Evolutionary conservation across 495 filamentous ascomycete species (phyloP).

Genomic region (Podospora didyma): DNA sequence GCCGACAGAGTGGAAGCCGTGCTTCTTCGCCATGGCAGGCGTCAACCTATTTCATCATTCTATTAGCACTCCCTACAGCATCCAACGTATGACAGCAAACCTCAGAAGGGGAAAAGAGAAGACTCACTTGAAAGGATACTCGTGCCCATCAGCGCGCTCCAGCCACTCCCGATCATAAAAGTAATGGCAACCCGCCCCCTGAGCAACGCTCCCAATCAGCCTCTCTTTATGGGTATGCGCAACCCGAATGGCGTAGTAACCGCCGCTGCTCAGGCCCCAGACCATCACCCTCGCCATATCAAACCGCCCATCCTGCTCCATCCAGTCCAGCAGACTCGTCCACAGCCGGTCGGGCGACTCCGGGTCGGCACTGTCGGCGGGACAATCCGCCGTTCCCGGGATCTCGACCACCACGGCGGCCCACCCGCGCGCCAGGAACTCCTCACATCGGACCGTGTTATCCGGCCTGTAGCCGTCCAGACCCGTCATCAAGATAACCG

Average conservation of each 20-base stretch:
- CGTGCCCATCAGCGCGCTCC: slow-evolving; percentile 61
- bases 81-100: background rate
- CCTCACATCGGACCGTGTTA: slow-evolving; percentile 66
- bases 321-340: slow-evolving; percentile 64
- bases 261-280: slow-evolving; percentile 73
- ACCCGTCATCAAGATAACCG: slow-evolving; percentile 68
- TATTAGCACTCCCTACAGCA: background rate
- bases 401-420: slow-evolving; percentile 65
- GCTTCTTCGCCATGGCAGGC: slow-evolving; percentile 65
- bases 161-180: slow-evolving; percentile 67
- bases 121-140: slow-evolving; percentile 70
- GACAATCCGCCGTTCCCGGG: slow-evolving; percentile 76
- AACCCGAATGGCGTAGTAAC: slow-evolving; percentile 71
- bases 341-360: slow-evolving; percentile 53
- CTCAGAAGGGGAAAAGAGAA: background rate
- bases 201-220: slow-evolving; percentile 60
- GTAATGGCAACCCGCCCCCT: slow-evolving; percentile 68
- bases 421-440: slow-evolving; percentile 60
- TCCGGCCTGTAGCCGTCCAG: slow-evolving; percentile 78
- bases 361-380: slow-evolving; percentile 54
- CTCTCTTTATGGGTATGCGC: slow-evolving; percentile 64
- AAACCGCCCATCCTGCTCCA: slow-evolving; percentile 53
- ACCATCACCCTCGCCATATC: slow-evolving; percentile 59
- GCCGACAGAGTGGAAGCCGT: slow-evolving; percentile 58
- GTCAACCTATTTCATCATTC: slow-evolving; percentile 42